Evolutionary conservation across 2,329 filamentous ascomycete genomes (phyloP).

Genomic region (Botryotinia calthae): DNA sequence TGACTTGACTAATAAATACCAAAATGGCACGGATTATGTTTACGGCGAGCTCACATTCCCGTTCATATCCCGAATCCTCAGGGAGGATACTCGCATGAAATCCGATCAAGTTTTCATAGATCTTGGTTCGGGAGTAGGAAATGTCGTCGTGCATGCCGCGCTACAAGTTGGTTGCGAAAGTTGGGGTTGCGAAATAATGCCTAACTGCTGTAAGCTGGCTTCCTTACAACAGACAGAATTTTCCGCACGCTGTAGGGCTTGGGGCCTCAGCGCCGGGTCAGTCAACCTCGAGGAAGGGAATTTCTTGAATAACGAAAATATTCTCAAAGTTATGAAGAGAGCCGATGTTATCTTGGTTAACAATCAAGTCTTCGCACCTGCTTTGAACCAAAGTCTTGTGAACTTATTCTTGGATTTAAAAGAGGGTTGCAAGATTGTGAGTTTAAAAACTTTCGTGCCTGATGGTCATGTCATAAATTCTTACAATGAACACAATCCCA

Average conservation of each 20-base stretch:
- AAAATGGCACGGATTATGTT: slow-evolving; percentile 87
- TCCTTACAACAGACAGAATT: slow-evolving; percentile 81
- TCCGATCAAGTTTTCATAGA: slow-evolving; percentile 89
- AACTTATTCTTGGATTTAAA: slow-evolving; percentile 93
- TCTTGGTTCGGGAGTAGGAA: slow-evolving; percentile 91
- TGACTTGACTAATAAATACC: slow-evolving; percentile 77
- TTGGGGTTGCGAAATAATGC: slow-evolving; percentile 97
- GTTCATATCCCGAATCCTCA: slow-evolving; percentile 80
- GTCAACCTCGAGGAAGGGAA: slow-evolving; percentile 81
- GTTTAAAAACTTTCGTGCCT: slow-evolving; percentile 86
- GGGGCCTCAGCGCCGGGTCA: slow-evolving; percentile 78
- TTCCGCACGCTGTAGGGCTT: slow-evolving; percentile 76
- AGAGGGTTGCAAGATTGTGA: slow-evolving; percentile 84
- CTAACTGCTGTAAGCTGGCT: slow-evolving; percentile 80
- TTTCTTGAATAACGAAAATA: slow-evolving; percentile 71
- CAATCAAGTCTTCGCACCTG: slow-evolving; percentile 91
- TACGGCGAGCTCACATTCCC: slow-evolving; percentile 89
- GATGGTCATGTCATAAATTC: slow-evolving; percentile 71
- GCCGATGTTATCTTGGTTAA: slow-evolving; percentile 98
- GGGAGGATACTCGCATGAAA: slow-evolving; percentile 65
- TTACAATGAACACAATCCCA: slow-evolving; percentile 74
- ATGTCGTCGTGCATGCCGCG: slow-evolving; percentile 90
- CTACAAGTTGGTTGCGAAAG: slow-evolving; percentile 91
- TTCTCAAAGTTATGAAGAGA: slow-evolving; percentile 70
- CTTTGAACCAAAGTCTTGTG: slow-evolving; percentile 79